Base-by-base conservation (phyloP, 1,284 basidiomycete species). In the Phellinidium pouzarii region DNA sequence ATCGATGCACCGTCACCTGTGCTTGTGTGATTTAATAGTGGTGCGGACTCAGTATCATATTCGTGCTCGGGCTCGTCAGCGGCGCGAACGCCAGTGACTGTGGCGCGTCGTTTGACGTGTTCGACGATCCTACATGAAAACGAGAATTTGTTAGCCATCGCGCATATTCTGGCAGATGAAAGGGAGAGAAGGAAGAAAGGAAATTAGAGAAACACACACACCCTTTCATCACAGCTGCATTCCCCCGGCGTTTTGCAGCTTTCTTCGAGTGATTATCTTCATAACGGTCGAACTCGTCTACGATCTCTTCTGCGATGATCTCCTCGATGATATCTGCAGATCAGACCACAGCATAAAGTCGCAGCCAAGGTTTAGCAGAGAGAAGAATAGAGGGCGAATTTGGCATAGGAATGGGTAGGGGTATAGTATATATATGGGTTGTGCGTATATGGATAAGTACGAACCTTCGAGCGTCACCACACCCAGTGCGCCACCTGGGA, bases 221-320 rank as follows among this genome's bases (percentile, higher is more conserved):
- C 85, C 87, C 87, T 62, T 84, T 77, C 91, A 94, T 93, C 50
- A 92, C 75, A 7, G 82, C 77, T 7, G 85, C 78, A 6, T 82
- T 89, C 8, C 84, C 86, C 56, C 79, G 69, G 23, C 91, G 76
- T 60, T 78, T 84, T 0, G 87, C 87, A 14, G 74, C 73, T 48
- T 75, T 75, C 65, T 92, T 92, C 44, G 80, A 83, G 50, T 83
- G 81, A 63, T 93, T 94, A 61, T 92, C 90, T 59, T 89, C 82
- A 61, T 87, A 93, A 19, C 82, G 76, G 68, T 95, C 91, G 3
- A 91, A 94, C 67, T 94, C 91, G 63, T 94, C 91, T 36, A 94
- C 82, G 49, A 91, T 91, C 67, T 94, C 91, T 67, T 88, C 89
- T 0, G 84, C 82, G 19, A 92, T 87, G 59, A 93, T 91, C 74